Conservation (phyloP, 768 basidiomycete species). For the Pleurotus ostreatus region DNA sequence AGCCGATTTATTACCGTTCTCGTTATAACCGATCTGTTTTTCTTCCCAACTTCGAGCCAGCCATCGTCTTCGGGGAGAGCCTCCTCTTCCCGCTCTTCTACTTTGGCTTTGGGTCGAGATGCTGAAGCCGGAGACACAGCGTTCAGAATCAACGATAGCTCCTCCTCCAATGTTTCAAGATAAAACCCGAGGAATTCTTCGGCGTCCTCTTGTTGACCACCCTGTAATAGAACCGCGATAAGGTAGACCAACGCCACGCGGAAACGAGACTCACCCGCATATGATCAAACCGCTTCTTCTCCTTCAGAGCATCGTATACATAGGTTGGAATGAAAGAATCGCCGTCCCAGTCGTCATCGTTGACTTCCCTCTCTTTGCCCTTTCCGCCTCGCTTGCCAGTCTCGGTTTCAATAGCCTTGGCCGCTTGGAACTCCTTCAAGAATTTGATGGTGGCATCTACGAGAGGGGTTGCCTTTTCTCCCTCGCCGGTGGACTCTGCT, state of each 20-base stretch:
- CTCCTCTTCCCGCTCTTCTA: constrained; percentile 43
- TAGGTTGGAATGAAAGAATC: constrained; percentile 82
- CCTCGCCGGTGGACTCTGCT: constrained; percentile 23
- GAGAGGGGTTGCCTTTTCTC: constrained; percentile 41
- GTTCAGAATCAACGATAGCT: constrained; percentile 66
- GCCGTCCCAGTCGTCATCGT: constrained; percentile 43
- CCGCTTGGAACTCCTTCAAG: constrained; percentile 62
- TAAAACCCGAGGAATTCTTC: constrained; percentile 99
- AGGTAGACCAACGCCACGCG: constrained; percentile 6
- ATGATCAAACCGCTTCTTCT: constrained; percentile 88
- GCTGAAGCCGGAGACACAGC: constrained; percentile 42
- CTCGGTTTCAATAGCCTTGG: constrained; percentile 24
- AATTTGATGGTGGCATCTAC: constrained; percentile 71
- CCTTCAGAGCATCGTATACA: constrained; percentile 90
- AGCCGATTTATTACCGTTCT: constrained; percentile 48
- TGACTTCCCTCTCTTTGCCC: constrained; percentile 31
- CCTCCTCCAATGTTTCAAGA: constrained; percentile 91
- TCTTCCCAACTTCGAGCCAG: constrained; percentile 93
- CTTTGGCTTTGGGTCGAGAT: constrained; percentile 25
- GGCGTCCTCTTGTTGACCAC: constrained; percentile 95
- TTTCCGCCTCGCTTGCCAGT: constrained; percentile 25
- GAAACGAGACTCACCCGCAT: constrained; percentile 66
- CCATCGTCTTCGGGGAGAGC: constrained; percentile 53
- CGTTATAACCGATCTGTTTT: constrained; percentile 76
- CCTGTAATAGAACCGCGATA: constrained; percentile 32